Conservation (phyloP, 208 protist genomes). For the Naegleria gruberi region DNA sequence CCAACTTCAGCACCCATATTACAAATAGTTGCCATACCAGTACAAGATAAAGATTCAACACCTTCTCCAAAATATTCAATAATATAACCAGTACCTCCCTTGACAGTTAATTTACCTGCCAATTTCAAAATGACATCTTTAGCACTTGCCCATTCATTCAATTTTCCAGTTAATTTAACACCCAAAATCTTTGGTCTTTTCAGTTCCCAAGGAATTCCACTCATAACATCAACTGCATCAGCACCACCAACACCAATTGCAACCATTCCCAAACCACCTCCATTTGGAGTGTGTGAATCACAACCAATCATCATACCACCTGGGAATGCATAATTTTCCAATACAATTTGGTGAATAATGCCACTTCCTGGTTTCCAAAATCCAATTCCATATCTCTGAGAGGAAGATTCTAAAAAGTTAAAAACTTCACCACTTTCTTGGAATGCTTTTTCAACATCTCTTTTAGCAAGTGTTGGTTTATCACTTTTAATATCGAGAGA, state of each 20-base stretch:
- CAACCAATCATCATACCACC: constrained; percentile 62
- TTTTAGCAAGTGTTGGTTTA: background rate
- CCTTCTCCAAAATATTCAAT: constrained; percentile 70
- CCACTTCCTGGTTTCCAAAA: constrained; percentile 63
- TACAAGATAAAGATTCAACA: constrained; percentile 61
- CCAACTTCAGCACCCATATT: constrained; percentile 80
- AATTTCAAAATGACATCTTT: constrained; percentile 75
- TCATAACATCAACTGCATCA: constrained; percentile 76
- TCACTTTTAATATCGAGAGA: constrained; percentile 16
- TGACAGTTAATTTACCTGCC: constrained; percentile 60
- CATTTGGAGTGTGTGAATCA: constrained; percentile 60
- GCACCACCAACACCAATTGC: constrained; percentile 68
- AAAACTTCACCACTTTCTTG: constrained; percentile 57
- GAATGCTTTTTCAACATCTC: constrained; percentile 39
- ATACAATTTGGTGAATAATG: constrained; percentile 71
- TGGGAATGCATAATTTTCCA: constrained; percentile 69
- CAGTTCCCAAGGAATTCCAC: constrained; percentile 62
- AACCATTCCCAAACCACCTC: constrained; percentile 48
- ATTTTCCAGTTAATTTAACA: constrained; percentile 61
- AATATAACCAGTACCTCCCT: constrained; percentile 63
- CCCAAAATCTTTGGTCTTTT: constrained; percentile 68
- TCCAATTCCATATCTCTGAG: constrained; percentile 49
- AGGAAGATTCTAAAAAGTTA: constrained; percentile 55
- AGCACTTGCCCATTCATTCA: constrained; percentile 47
- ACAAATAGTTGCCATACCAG: constrained; percentile 72